Percentiles rank a stretch among this genome's conserved stretches.
phyloP scores from a whole-genome alignment of 768 basidiomycete genomes.

The Polyporus arcularius region DNA sequence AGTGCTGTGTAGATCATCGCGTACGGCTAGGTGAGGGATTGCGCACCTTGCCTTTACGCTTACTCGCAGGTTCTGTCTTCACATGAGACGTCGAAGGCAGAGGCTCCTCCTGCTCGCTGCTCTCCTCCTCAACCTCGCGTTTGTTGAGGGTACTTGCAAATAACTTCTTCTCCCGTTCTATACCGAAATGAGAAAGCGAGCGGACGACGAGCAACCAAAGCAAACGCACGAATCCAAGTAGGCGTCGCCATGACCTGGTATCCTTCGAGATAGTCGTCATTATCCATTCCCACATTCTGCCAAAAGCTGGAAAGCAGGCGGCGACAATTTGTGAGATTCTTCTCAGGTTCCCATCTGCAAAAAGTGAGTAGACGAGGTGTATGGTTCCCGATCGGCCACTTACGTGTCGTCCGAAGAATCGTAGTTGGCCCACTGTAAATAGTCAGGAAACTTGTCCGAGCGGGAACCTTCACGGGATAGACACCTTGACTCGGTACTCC shows the following conservation, averaged over 20 bases:
- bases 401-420: conserved; percentile 58
- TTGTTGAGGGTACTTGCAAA: conserved; percentile 32
- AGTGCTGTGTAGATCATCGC: not conserved
- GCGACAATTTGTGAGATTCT: conserved; percentile 56
- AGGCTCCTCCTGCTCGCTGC: conserved; percentile 10
- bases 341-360: conserved; percentile 70
- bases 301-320: conserved; percentile 62
- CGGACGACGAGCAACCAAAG: not conserved
- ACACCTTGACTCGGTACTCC: conserved; percentile 74
- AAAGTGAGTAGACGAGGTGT: not conserved
- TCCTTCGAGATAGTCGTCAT: conserved; percentile 54
- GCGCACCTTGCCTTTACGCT: conserved; percentile 4
- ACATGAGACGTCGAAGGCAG: not conserved
- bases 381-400: conserved; percentile 4
- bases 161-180: conserved; percentile 43
- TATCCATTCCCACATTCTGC: conserved; percentile 55
- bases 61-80: conserved; percentile 11
- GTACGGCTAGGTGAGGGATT: not conserved
- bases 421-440: conserved; percentile 66
- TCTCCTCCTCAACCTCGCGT: conserved; percentile 8
- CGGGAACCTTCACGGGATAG: not conserved
- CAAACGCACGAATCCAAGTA: conserved; percentile 58
- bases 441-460: not conserved
- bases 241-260: conserved; percentile 42
- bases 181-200: not conserved